Percentiles rank a stretch among this genome's conserved stretches.
phyloP scores from a whole-genome alignment of 257 asterid species.

The Echites panduratus region DNA sequence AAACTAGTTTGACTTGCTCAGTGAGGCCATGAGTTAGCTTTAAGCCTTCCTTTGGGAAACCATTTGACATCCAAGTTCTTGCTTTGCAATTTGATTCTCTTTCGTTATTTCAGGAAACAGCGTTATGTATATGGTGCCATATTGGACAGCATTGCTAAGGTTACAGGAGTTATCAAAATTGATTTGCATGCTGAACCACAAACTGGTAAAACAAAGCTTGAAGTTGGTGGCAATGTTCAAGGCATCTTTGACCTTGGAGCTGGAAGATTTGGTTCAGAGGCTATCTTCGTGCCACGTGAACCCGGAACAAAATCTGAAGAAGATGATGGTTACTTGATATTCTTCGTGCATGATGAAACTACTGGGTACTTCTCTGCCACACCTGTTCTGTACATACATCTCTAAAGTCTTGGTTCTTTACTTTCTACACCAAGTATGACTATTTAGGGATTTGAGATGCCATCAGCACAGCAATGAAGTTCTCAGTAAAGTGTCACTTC shows the following conservation, averaged over 20 bases:
- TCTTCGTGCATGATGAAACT: slow-evolving; percentile 78
- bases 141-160: slow-evolving; percentile 76
- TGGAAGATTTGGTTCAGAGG: slow-evolving; percentile 92
- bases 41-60: neutral
- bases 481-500: neutral
- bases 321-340: slow-evolving; percentile 95
- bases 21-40: neutral
- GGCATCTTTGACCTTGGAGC: slow-evolving; percentile 89
- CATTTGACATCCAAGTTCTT: neutral
- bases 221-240: slow-evolving; percentile 83
- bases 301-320: slow-evolving; percentile 72
- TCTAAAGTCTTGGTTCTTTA: neutral
- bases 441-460: neutral
- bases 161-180: slow-evolving; percentile 78
- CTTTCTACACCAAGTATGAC: neutral
- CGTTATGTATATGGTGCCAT: slow-evolving; percentile 78
- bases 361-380: slow-evolving; percentile 56
- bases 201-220: slow-evolving; percentile 70
- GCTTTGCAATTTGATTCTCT: slow-evolving; percentile 7
- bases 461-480: neutral
- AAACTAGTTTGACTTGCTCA: neutral
- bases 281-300: slow-evolving; percentile 73
- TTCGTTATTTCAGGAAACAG: slow-evolving; percentile 61
- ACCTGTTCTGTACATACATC: neutral
- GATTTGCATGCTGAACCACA: slow-evolving; percentile 87